Base-by-base conservation (phyloP, 2,329 filamentous ascomycete species). In the Helotiales sp. region DNA sequence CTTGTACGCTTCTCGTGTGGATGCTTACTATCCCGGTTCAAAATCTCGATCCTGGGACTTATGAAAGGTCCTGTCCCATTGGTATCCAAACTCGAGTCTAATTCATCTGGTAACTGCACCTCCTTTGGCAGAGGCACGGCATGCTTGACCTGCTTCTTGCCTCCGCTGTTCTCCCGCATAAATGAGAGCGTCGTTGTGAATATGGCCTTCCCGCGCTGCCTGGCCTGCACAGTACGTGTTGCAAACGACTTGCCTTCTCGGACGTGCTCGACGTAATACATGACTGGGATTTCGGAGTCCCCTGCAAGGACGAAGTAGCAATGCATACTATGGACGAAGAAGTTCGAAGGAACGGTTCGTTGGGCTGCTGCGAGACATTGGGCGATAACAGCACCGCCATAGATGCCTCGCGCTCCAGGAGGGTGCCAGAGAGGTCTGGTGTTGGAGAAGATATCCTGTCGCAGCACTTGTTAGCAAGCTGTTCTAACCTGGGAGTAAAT, bases 261-360 rank as follows among this genome's bases (percentile, higher is more conserved):
- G 57, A 99, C 93, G 61, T 92, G 88, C 82, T 98, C 96, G 55
- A 99, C 96, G 77, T 97, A 93, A 82, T 97, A 98, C 69, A 97
- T 85, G 72, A 98, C 91, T 34, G 96, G 95, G 20, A 96, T 90
- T 68, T 91, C 88, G 13, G 88, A 85, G 76, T 95, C 92, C 30
- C 96, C 96, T 4, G 95, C 94, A 1, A 98, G 89, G 37, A 99
- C 89, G 79, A 99, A 99, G 83, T 98, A 99, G 86, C 96, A 98
- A 85, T 99, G 96, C 91, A 97, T 97, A 77, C 91, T 95, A 83
- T 99, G 96, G 59, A 96, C 89, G 67, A 89, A 87, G 80, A 97
- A 97, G 77, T 92, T 85, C 28, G 83, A 79, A 0, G 91, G 90
- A 1, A 99, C 92, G 8, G 96, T 99, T 76, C 89, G 88, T 79